Base-by-base conservation (phyloP, 2,329 filamentous ascomycete genomes). In the Septoria petroselini region DNA sequence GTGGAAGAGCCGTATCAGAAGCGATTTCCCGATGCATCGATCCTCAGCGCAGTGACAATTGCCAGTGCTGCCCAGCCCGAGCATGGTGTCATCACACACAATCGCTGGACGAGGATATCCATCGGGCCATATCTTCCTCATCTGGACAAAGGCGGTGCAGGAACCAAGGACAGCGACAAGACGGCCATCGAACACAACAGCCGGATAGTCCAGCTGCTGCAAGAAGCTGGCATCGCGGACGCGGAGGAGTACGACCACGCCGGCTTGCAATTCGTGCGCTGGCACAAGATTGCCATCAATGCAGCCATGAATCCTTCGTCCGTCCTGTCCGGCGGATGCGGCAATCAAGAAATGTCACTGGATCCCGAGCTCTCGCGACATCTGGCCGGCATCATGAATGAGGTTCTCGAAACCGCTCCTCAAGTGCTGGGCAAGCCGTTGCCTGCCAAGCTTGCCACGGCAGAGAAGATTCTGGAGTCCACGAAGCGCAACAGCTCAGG, bases 241-340 rank as follows among this genome's bases (percentile, higher is more conserved):
- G 82, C 83, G 4, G 79, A 83, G 53, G 71, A 77, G 6, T 81
- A 84, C 59, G 76, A 79, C 39, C 82, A 86, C 65, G 71, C 81
- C 25, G 83, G 81, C 52, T 72, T 88, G 38, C 85, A 88, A 68
- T 77, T 81, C 34, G 79, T 88, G 14, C 76, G 85, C 18, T 88
- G 85, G 85, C 84, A 88, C 68, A 88, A 88, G 68, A 79, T 88
- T 54, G 84, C 82, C 60, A 87, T 88, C 72, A 88, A 88, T 66
- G 82, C 84, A 0, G 80, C 82, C 43, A 85, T 88, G 77, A 88
- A 88, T 69, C 84, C 85, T 0, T 83, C 81, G 1, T 81, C 84
- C 1, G 83, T 88, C 6, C 74, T 88, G 0, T 80, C 78, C 1
- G 81, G 82, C 9, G 82, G 83, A 1, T 71, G 76, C 1, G 77